Conservation (phyloP, 257 asterid genomes). For the Solanum appendiculatum region DNA sequence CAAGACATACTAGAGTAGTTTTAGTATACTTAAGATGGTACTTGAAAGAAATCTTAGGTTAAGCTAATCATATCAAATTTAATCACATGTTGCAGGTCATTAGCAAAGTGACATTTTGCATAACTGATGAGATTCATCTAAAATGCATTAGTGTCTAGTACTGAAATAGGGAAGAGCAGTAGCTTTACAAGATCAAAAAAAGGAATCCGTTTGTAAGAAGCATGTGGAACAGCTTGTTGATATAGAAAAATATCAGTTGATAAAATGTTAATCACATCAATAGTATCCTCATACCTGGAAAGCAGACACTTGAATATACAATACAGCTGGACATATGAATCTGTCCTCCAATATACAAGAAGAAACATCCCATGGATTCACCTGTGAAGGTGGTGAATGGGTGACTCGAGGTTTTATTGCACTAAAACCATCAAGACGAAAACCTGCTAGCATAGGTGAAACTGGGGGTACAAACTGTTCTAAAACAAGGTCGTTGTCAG, state of each 20-base stretch:
- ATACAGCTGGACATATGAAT: conserved; percentile 66
- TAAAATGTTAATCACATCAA: not conserved
- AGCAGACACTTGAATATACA: conserved; percentile 80
- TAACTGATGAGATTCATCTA: not conserved
- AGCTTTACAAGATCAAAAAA: not conserved
- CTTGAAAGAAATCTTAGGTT: not conserved
- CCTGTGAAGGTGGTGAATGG: conserved; percentile 64
- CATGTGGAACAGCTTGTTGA: not conserved
- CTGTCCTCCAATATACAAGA: conserved; percentile 62
- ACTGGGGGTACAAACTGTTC: conserved; percentile 75
- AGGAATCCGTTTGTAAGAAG: not conserved
- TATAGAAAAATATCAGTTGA: not conserved
- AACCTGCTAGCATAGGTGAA: conserved; percentile 89
- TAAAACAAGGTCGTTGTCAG: conserved; percentile 66
- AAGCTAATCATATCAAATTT: not conserved
- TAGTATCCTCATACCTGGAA: conserved; percentile 55
- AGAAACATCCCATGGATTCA: conserved; percentile 21
- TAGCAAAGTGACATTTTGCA: not conserved
- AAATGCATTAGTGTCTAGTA: not conserved
- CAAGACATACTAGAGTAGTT: not conserved
- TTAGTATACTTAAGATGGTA: not conserved
- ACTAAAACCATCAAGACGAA: conserved; percentile 87
- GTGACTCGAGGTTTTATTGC: conserved; percentile 70
- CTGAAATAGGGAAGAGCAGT: not conserved
- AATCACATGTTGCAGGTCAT: not conserved